These are phyloP conservation scores for Apiotrichum domesticum DNA, from an alignment of 1,284 basidiomycete species.

Conservation along the genomic window DNA sequence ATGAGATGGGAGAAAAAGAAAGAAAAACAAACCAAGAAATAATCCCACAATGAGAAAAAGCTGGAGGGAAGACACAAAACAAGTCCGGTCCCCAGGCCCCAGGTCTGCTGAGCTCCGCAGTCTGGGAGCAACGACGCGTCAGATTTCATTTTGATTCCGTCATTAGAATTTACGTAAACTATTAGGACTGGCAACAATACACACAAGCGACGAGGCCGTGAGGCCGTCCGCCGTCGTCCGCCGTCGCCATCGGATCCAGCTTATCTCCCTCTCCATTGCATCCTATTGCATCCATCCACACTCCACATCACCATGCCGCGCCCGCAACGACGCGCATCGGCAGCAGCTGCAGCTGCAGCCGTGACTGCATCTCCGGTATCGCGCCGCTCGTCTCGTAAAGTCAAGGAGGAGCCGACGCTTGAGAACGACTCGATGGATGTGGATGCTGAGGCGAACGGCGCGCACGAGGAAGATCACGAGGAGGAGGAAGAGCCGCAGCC, in stretches of 20 bases:
- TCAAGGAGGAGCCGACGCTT: conserved; percentile 8
- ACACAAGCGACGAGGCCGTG: too few species aligned
- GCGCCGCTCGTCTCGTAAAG: conserved; percentile 4
- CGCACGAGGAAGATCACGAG: conserved; percentile 13
- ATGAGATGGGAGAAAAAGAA: conserved; percentile 10
- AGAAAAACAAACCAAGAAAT: conserved; percentile 50
- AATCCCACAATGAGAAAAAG: neutral
- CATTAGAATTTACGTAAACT: too few species aligned
- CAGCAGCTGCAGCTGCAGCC: conserved; percentile 3
- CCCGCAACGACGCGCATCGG: conserved; percentile 9
- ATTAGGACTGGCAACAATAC: too few species aligned
- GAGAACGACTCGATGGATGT: neutral
- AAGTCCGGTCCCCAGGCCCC: too few species aligned
- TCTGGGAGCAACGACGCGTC: too few species aligned
- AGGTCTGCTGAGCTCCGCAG: too few species aligned
- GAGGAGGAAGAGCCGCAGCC: conserved; percentile 11
- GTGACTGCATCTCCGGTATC: neutral
- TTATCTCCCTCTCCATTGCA: too few species aligned
- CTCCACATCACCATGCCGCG: conserved; percentile 10
- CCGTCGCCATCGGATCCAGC: neutral
- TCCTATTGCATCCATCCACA: too few species aligned
- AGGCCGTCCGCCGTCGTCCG: neutral
- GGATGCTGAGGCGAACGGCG: conserved; percentile 10
- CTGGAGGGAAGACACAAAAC: neutral
- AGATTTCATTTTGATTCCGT: too few species aligned